Evolutionary conservation across 1,284 basidiomycete genomes (phyloP).

Genomic region (Leccinum proliferum): DNA sequence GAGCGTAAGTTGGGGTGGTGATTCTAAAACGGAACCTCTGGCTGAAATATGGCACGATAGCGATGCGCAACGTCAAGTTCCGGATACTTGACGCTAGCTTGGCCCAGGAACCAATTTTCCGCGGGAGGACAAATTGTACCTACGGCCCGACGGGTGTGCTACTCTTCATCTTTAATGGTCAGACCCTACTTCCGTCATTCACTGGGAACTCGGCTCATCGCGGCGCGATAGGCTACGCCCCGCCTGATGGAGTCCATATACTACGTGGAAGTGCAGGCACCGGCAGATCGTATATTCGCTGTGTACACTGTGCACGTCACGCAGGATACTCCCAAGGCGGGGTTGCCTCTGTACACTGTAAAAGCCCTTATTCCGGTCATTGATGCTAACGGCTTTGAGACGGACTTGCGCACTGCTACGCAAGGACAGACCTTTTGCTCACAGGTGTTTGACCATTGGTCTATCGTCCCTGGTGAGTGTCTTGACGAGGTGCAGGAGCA

Average conservation of each 20-base stretch:
- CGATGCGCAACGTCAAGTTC: constrained; percentile 99
- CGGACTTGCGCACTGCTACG: constrained; percentile 94
- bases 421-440: constrained; percentile 98
- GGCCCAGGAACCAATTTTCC: constrained; percentile 93
- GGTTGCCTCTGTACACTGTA: constrained; percentile 95
- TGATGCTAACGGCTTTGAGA: constrained; percentile 99
- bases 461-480: constrained; percentile 83
- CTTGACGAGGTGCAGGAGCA: constrained; percentile 6
- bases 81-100: constrained; percentile 88
- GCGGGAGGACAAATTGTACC: constrained; percentile 98
- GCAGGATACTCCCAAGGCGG: constrained; percentile 95
- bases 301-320: constrained; percentile 99
- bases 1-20: constrained; percentile 70
- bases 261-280: constrained; percentile 97
- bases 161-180: constrained; percentile 98
- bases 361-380: constrained; percentile 98
- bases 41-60: constrained; percentile 35
- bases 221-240: constrained; percentile 68
- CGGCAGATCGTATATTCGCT: constrained; percentile 96
- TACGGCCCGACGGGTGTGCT: constrained; percentile 94
- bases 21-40: constrained; percentile 2
- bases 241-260: constrained; percentile 96
- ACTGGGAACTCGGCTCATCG: constrained; percentile 3
- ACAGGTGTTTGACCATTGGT: constrained; percentile 98
- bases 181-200: constrained; percentile 19